A percentile compares a stretch with the other conserved stretches of the same genome.
These are phyloP conservation scores for Gastrodia elata DNA, from an alignment of 106 monocot species.

Conservation along the genomic window DNA sequence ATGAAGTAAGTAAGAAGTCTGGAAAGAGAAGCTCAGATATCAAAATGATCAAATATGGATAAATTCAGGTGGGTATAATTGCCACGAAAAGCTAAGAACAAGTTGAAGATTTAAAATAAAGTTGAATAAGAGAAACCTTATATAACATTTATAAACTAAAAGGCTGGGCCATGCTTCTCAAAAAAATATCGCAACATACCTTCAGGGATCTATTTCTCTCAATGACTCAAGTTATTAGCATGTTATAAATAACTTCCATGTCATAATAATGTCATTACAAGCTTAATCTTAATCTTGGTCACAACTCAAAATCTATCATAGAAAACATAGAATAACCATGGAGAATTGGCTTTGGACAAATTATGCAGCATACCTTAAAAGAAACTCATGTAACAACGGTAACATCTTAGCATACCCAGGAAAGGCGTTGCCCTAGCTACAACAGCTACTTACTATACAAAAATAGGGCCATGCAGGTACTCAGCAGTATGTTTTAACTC, in stretches of 20 bases:
- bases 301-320: neutral
- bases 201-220: neutral
- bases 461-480: conserved; percentile 1
- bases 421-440: conserved; percentile 2
- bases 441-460: conserved; percentile 4
- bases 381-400: neutral
- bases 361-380: conserved; percentile 1
- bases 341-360: neutral
- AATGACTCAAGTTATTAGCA: neutral
- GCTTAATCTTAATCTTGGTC: neutral
- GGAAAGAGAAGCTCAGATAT: neutral
- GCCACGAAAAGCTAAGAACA: neutral
- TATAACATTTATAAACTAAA: neutral
- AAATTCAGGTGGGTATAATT: neutral
- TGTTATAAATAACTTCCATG: neutral
- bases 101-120: neutral
- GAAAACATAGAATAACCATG: neutral
- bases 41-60: neutral
- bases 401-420: neutral
- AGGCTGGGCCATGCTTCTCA: neutral
- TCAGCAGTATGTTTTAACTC: neutral
- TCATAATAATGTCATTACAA: neutral
- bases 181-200: neutral
- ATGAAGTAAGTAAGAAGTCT: neutral
- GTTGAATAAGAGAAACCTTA: neutral